These are phyloP conservation scores for Podaxis sp. DNA, from an alignment of 768 basidiomycete species.

Conservation along the genomic window DNA sequence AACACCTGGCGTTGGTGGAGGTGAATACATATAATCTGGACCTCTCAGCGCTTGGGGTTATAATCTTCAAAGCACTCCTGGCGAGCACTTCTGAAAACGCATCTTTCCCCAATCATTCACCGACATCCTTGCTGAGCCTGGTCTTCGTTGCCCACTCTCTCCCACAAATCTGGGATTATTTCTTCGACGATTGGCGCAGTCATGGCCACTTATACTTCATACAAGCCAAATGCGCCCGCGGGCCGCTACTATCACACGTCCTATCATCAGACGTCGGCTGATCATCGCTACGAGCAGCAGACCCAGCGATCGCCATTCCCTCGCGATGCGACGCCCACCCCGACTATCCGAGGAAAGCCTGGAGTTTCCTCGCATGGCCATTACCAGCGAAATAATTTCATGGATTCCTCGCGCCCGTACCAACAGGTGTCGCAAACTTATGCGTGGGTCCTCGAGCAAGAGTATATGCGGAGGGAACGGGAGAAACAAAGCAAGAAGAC, in stretches of 20 bases:
- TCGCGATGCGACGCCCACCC: slow-evolving; percentile 17
- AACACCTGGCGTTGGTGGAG: neutral
- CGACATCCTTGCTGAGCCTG: slow-evolving; percentile 11
- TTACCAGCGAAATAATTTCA: neutral
- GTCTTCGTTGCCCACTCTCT: slow-evolving; percentile 7
- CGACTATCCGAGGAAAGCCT: slow-evolving; percentile 17
- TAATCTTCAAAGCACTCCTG: slow-evolving; percentile 13
- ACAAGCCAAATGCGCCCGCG: slow-evolving; percentile 9
- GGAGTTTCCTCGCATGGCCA: slow-evolving; percentile 3
- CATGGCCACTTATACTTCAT: slow-evolving; percentile 18
- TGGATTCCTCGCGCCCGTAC: slow-evolving; percentile 28
- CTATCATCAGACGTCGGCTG: slow-evolving; percentile 9
- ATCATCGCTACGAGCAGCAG: slow-evolving; percentile 10
- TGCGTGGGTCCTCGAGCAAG: slow-evolving; percentile 54
- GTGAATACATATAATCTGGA: slow-evolving; percentile 7
- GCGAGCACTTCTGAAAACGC: slow-evolving; percentile 10
- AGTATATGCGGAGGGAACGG: slow-evolving; percentile 39
- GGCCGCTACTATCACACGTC: neutral
- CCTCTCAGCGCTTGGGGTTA: neutral
- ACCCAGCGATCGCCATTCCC: slow-evolving; percentile 12
- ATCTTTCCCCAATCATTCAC: neutral
- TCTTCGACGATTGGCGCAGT: slow-evolving; percentile 6
- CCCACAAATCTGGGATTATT: slow-evolving; percentile 16
- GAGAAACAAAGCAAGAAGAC: slow-evolving; percentile 48
- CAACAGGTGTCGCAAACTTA: slow-evolving; percentile 42